phyloP scores from a whole-genome alignment of 306 rosid species.

The Ceratonia siliqua region DNA sequence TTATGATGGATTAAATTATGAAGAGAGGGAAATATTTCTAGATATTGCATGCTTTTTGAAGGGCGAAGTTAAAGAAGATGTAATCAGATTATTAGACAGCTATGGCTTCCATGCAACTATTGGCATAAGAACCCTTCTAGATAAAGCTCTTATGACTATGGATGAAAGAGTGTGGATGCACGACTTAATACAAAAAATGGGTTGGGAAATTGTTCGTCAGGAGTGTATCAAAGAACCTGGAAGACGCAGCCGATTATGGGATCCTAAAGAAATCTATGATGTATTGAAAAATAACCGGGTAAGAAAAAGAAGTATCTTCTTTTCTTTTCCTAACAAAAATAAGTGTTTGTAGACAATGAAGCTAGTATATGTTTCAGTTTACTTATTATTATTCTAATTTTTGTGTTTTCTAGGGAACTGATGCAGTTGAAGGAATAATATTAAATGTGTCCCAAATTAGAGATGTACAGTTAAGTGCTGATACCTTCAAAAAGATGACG shows the following conservation, averaged over 20 bases:
- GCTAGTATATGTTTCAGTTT: background rate
- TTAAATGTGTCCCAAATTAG: conserved; percentile 13
- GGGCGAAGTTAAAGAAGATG: background rate
- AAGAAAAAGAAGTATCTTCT: background rate
- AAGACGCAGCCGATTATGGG: conserved; percentile 22
- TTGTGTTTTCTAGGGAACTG: conserved; percentile 26
- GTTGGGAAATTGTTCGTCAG: conserved; percentile 23
- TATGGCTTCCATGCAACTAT: conserved; percentile 19
- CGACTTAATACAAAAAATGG: conserved; percentile 39
- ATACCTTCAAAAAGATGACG: conserved; percentile 30
- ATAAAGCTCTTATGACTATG: conserved; percentile 22
- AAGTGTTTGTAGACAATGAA: background rate
- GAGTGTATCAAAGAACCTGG: conserved; percentile 28
- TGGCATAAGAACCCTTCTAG: conserved; percentile 2
- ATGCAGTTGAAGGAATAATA: conserved; percentile 28
- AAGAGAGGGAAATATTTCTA: background rate
- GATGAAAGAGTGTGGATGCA: conserved; percentile 27
- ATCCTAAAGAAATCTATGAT: conserved; percentile 28
- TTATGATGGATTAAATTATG: background rate
- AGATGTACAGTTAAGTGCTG: background rate
- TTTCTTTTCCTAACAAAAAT: background rate
- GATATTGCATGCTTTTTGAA: background rate
- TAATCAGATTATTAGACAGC: background rate
- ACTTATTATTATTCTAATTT: background rate
- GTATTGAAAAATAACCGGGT: conserved; percentile 31